Conservation (phyloP, 2,329 filamentous ascomycete genomes). For the Trichoderma citrinoviride region DNA sequence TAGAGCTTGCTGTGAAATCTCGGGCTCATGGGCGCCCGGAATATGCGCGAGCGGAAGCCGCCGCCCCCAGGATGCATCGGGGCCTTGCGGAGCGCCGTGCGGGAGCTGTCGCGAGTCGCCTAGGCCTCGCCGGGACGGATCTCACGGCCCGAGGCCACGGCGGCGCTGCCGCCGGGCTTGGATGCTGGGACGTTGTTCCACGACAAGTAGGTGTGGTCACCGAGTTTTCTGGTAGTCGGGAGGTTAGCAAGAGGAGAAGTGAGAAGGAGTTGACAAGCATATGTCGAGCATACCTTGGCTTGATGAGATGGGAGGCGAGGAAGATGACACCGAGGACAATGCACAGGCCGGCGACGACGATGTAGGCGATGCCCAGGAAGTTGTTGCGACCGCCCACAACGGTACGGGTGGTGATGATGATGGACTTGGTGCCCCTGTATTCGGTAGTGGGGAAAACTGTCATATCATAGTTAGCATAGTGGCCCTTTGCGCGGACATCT, state of each 20-base stretch:
- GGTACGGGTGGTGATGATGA: conserved; percentile 84
- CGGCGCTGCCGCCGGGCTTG: conserved; percentile 44
- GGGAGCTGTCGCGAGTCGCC: conserved; percentile 33
- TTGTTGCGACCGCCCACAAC: conserved; percentile 94
- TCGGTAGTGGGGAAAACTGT: conserved; percentile 75
- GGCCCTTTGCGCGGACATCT: background rate
- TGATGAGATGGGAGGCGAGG: conserved; percentile 85
- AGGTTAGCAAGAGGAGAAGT: background rate
- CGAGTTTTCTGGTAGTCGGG: conserved; percentile 69
- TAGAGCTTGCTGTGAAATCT: conserved; percentile 13
- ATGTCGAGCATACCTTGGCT: conserved; percentile 65
- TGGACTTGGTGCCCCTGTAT: conserved; percentile 85
- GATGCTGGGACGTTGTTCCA: conserved; percentile 71
- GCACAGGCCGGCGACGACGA: conserved; percentile 91
- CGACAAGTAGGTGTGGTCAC: conserved; percentile 94
- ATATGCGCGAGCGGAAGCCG: conserved; percentile 5
- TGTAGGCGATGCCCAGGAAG: conserved; percentile 93
- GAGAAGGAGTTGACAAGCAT: background rate
- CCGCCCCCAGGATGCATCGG: conserved; percentile 5
- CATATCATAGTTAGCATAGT: conserved; percentile 15
- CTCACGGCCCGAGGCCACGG: conserved; percentile 57
- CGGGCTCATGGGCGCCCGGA: conserved; percentile 3
- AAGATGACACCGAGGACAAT: conserved; percentile 85
- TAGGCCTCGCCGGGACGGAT: conserved; percentile 45
- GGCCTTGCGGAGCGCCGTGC: conserved; percentile 25